Percentiles rank a stretch among this genome's conserved stretches.
These are phyloP conservation scores for Boletus rubropictus DNA, from an alignment of 768 basidiomycete genomes.

Conservation along the genomic window DNA sequence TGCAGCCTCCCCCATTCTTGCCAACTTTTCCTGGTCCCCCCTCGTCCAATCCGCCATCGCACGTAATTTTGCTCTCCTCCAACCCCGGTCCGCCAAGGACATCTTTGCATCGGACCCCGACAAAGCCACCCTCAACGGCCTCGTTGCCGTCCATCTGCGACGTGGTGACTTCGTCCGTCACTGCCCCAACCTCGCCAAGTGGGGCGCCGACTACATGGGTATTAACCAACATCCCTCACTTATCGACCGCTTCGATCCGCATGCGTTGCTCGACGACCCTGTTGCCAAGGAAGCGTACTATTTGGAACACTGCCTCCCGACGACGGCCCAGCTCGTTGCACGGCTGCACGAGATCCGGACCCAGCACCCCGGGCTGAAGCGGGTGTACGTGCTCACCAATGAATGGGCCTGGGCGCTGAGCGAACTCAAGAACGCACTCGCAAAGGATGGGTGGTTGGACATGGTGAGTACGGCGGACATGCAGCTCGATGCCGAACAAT, in stretches of 20 bases:
- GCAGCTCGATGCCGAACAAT: constrained; percentile 42
- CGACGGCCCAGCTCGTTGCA: constrained; percentile 36
- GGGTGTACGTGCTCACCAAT: constrained; percentile 50
- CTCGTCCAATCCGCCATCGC: constrained; percentile 45
- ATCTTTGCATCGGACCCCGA: constrained; percentile 14
- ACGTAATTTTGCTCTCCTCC: constrained; percentile 43
- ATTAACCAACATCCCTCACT: constrained; percentile 41
- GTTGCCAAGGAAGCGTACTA: constrained; percentile 11
- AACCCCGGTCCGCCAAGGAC: constrained; percentile 27
- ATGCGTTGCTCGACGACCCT: constrained; percentile 4
- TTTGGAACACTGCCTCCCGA: constrained; percentile 36
- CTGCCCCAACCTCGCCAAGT: constrained; percentile 44
- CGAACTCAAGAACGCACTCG: constrained; percentile 34
- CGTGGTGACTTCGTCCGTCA: constrained; percentile 58
- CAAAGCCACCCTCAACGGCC: constrained; percentile 32
- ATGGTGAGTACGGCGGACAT: constrained; percentile 39
- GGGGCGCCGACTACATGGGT: constrained; percentile 44
- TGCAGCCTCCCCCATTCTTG: constrained; percentile 43
- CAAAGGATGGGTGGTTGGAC: constrained; percentile 46
- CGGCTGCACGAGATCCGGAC: constrained; percentile 32
- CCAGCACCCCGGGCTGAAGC: constrained; percentile 25
- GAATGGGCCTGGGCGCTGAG: constrained; percentile 41
- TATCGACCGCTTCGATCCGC: constrained; percentile 37
- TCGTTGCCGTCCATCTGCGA: constrained; percentile 53
- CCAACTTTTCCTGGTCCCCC: constrained; percentile 49